Base-by-base conservation (phyloP, 2,329 filamentous ascomycete species). In the Neonectria neomacrospora region DNA sequence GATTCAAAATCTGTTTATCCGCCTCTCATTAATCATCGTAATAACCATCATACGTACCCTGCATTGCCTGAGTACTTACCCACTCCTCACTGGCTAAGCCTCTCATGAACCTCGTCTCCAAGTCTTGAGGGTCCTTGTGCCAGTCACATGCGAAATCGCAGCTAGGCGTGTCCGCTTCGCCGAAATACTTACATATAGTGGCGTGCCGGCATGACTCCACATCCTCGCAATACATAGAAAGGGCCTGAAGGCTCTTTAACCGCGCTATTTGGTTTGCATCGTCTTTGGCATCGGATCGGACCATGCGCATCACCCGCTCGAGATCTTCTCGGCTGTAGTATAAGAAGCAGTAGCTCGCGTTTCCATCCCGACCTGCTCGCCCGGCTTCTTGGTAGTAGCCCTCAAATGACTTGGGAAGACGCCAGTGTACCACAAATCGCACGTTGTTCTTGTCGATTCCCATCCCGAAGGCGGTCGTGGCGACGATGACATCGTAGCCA, bases 401-500 rank as follows among this genome's bases (percentile, higher is more conserved):
- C 77, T 98, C 95, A 75, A 98, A 97, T 3, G 91, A 96, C 75
- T 97, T 96, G 10, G 95, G 93, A 10, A 97, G 85, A 63, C 93
- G 91, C 94, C 95, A 98, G 78, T 98, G 95, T 2, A 96, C 89
- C 1, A 98, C 94, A 72, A 97, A 97, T 3, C 95, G 91, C 11
- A 98, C 95, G 71, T 97, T 91, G 55, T 96, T 89, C 78, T 97
- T 97, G 78, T 98, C 94, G 67, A 98, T 97, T 26, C 95, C 95
- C 95, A 98, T 98, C 2, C 95, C 95, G 73, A 98, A 98, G 0
- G 95, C 95, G 1, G 93, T 98, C 0, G 95, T 98, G 2, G 95
- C 95, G 28, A 97, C 94, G 64, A 98, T 95, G 52, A 98, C 89
- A 76, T 96, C 94, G 79, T 96, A 97, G 1, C 91, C 91, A 26